Evolutionary conservation across 306 rosid species (phyloP).

Genomic region (Hippophae rhamnoides): DNA sequence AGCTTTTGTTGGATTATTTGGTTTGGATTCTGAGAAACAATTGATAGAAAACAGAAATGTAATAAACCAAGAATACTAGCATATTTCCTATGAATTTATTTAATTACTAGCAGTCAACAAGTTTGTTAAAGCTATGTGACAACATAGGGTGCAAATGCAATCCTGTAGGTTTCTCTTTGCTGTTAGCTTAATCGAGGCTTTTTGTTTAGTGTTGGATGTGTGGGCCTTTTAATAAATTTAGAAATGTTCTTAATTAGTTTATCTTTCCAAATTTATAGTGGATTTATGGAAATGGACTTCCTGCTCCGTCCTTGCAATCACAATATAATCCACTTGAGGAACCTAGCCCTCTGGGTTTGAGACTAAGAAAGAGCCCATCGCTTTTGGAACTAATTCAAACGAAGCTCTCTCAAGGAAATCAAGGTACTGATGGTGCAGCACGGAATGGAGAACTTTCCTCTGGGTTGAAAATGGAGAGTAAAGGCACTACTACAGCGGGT

Average conservation of each 20-base stretch:
- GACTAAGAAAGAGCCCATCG: conserved; percentile 79
- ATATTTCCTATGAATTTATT: too few species aligned
- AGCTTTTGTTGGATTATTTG: too few species aligned
- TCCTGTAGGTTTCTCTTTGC: too few species aligned
- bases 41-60: too few species aligned
- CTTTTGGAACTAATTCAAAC: conserved; percentile 69
- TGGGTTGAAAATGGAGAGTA: conserved; percentile 29
- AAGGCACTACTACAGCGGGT: conserved; percentile 22
- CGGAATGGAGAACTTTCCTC: conserved; percentile 34
- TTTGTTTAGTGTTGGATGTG: too few species aligned
- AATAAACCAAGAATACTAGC: too few species aligned
- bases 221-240: background rate
- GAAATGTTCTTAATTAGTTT: conserved; percentile 1
- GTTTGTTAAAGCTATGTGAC: too few species aligned
- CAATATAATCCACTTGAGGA: conserved; percentile 68
- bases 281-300: conserved; percentile 22
- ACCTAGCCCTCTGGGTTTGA: conserved; percentile 87
- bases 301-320: conserved; percentile 22
- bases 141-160: too few species aligned
- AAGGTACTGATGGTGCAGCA: conserved; percentile 15
- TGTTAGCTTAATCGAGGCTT: too few species aligned
- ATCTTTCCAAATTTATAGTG: conserved; percentile 29
- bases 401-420: conserved; percentile 62
- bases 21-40: too few species aligned
- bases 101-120: too few species aligned